Evolutionary conservation across 2,329 filamentous ascomycete species (phyloP), one percentile per base, ranked within the genome.

Genomic region (Ciborinia camelliae): DNA sequence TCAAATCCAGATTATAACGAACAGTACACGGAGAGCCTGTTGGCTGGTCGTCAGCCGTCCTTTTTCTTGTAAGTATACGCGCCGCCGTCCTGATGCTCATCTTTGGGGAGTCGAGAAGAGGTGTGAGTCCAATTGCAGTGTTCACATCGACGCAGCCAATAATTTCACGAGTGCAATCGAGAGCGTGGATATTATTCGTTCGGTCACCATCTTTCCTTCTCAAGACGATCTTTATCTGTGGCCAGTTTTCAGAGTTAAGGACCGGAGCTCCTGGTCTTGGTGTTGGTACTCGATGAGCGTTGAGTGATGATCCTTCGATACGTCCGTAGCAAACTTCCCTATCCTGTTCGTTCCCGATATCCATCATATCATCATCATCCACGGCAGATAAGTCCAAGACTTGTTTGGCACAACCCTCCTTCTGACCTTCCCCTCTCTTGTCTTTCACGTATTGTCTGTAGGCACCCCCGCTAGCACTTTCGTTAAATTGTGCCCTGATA

Each of bases 241-340:
- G 90, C 84, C 90, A 92, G 69, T 86, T 84, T 51, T 75, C 75
- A 62, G 84, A 77, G 51, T 84, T 79, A 12, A 90, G 79, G 26
- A 82, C 79, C 65, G 85, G 81, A 30, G 82, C 81, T 37, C 83
- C 83, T 1, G 89, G 86, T 71, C 87, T 91, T 0, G 87, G 86
- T 2, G 82, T 84, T 0, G 91, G 92, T 2, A 94, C 85, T 43
- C 81, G 79, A 71, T 86, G 82, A 67, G 88, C 89, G 68, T 88
- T 86, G 50, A 95, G 80, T 62, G 80, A 84, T 2, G 87, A 84
- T 23, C 82, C 83, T 63, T 91, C 87, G 26, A 96, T 77, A 77
- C 90, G 89, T 50, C 92, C 92, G 73, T 90, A 92, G 77, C 91
- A 96, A 4, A 96, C 89, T 72, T 91, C 86, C 73, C 91, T 85